Percentiles rank a stretch among this genome's conserved stretches.
phyloP scores from a whole-genome alignment of 2,329 filamentous ascomycete genomes.

The Microcyclosporella mali region DNA sequence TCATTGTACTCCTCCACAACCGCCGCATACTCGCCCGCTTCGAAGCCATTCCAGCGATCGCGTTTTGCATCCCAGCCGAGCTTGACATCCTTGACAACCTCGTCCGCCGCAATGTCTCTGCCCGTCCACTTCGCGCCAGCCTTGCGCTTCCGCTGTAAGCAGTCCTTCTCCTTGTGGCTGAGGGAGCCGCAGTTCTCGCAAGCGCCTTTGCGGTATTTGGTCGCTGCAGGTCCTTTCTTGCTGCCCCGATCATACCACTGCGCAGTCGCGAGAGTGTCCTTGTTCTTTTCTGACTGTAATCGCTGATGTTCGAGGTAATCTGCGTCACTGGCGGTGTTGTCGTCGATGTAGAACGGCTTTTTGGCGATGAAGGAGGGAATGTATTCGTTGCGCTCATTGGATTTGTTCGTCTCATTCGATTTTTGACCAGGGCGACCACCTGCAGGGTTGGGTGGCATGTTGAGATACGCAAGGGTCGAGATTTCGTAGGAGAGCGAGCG shows the following conservation, averaged over 20 bases:
- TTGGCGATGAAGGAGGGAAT: conserved; percentile 98
- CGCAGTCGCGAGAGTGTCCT: conserved; percentile 52
- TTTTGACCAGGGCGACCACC: conserved; percentile 40
- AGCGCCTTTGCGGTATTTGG: conserved; percentile 94
- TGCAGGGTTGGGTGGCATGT: conserved; percentile 48
- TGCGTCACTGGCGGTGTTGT: conserved; percentile 60
- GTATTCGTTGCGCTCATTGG: conserved; percentile 93
- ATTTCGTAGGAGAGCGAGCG: not conserved
- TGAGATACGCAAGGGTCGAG: not conserved
- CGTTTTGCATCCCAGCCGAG: conserved; percentile 96
- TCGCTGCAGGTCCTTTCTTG: conserved; percentile 77
- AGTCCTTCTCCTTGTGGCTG: conserved; percentile 94
- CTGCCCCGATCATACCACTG: conserved; percentile 86
- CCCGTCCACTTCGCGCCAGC: conserved; percentile 89
- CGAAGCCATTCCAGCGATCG: conserved; percentile 98
- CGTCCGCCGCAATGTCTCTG: conserved; percentile 87
- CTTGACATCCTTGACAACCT: conserved; percentile 75
- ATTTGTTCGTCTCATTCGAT: conserved; percentile 64
- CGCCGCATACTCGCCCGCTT: conserved; percentile 73
- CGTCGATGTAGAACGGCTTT: conserved; percentile 90
- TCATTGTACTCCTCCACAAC: conserved; percentile 89
- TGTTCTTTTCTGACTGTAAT: conserved; percentile 62
- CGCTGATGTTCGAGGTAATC: conserved; percentile 98
- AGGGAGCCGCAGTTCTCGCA: conserved; percentile 98
- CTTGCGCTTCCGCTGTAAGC: conserved; percentile 79